Base-by-base conservation (phyloP, 2,329 filamentous ascomycete species). In the Stachybotrys chlorohalonatus region DNA sequence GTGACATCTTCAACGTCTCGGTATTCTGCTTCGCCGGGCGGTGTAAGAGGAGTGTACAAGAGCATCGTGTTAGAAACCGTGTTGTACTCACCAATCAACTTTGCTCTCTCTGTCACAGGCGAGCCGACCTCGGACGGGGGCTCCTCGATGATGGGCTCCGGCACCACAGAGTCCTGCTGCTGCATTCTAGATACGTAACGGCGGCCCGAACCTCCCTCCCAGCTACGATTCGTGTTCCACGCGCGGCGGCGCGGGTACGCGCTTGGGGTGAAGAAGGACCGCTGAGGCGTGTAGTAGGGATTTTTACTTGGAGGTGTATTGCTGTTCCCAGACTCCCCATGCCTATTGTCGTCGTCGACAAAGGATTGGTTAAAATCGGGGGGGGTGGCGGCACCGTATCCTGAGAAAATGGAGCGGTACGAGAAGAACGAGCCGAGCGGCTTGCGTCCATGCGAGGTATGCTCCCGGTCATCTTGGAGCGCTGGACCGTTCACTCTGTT, bases 81-180 rank as follows among this genome's bases (percentile, higher is more conserved):
- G 36, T 42, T 5, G 36, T 2, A 56, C 65, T 56, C 61, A 71
- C 69, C 68, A 49, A 72, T 62, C 47, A 70, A 53, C 36, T 63
- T 64, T 5, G 62, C 24, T 24, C 24, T 56, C 30, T 52, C 52
- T 13, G 51, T 55, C 7, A 62, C 56, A 11, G 66, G 62, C 3
- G 66, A 64, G 7, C 55, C 52, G 6, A 60, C 51, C 3, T 64
- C 54, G 13, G 67, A 67, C 17, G 57, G 58, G 15, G 67, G 64
- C 55, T 73, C 70, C 49, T 73, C 70, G 32, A 71, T 62, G 36
- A 68, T 68, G 1, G 69, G 68, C 46, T 66, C 60, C 1, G 66
- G 65, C 11, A 68, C 55, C 13, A 55, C 54, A 11, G 24, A 24
- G 24, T 24, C 24, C 24, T 67, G 58, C 45, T 58, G 49, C 47